Evolutionary conservation across 441 rosid species (phyloP).

Genomic region (Pelargonium citronellum): DNA sequence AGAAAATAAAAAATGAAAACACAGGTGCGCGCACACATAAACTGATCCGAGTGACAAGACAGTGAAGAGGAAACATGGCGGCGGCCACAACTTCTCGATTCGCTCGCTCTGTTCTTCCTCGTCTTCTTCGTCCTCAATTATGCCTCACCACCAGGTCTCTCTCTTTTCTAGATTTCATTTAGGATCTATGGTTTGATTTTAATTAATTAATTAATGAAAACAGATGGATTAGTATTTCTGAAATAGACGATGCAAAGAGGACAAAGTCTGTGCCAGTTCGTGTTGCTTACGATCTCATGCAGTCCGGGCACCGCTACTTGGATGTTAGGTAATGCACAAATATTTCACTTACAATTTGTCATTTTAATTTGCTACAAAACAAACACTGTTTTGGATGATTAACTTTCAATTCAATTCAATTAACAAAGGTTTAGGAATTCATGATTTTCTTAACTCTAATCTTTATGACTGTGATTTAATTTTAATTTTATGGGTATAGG

Average conservation of each 20-base stretch:
- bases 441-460: background rate
- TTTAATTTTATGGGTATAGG: constrained; percentile 16
- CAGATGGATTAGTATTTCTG: background rate
- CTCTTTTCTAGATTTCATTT: background rate
- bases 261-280: constrained; percentile 23
- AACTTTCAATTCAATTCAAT: too few relatives aligned
- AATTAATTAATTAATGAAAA: background rate
- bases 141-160: constrained; percentile 10
- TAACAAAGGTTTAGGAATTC: background rate
- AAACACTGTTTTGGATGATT: too few relatives aligned
- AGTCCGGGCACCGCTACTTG: constrained; percentile 30
- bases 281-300: constrained; percentile 26
- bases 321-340: constrained; percentile 28
- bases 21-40: too few relatives aligned
- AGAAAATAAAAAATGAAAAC: too few relatives aligned
- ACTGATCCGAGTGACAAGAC: background rate
- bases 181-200: too few relatives aligned
- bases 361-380: too few relatives aligned
- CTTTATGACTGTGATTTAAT: background rate
- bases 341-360: background rate
- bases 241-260: background rate
- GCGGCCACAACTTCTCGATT: background rate
- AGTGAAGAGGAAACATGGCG: background rate
- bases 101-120: background rate
- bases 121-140: background rate